Evolutionary conservation across 352 stramenopile genomes (phyloP), one percentile per base, ranked within the genome.

Genomic region (Globisporangium okanoganense): DNA sequence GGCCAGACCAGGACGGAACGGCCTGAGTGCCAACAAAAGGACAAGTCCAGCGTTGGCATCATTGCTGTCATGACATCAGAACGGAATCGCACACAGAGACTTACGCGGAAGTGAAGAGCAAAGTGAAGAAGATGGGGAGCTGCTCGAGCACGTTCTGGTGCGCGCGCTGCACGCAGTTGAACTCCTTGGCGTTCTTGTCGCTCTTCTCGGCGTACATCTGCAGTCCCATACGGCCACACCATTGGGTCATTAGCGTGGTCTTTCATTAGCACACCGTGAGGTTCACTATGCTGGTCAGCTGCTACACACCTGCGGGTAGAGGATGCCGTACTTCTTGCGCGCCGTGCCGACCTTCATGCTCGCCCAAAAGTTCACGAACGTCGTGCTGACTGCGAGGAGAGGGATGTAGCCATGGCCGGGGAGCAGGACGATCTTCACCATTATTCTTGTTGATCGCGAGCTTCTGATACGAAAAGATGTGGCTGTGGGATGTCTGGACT

Each of bases 71-170:
- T 9, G 16, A 6, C 20, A 51, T 10, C 6, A 31, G 10, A 20
- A 20, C 45, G 45, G 5, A 51, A 24, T 18, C 5, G 12, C 45
- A 35, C n/a, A 51, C 14, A 4, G 14, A 36, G 5, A 82, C 80
- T 36, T 79, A 90, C 78, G 71, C 54, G 12, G 78, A 88, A 10
- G 78, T 78, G 48, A 86, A 14, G 20, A 89, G 69, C 53, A 92
- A 56, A 0, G 61, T 56, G 24, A 92, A 64, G 55, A 88, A 92
- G 1, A 78, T 56, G 2, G 87, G 84, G 48, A 92, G 79, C 55
- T 94, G 96, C 73, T 97, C 91, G 47, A 97, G 73, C 45, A 96
- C 71, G 64, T 98, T 95, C 70, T 98, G 93, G 76, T 98, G 91
- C 25, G 78, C 85, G 47, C 92, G 78, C 71, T 97, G 93, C 56